Base-by-base conservation (phyloP, 2,329 filamentous ascomycete genomes). In the Sporothrix brunneoviolacea region DNA sequence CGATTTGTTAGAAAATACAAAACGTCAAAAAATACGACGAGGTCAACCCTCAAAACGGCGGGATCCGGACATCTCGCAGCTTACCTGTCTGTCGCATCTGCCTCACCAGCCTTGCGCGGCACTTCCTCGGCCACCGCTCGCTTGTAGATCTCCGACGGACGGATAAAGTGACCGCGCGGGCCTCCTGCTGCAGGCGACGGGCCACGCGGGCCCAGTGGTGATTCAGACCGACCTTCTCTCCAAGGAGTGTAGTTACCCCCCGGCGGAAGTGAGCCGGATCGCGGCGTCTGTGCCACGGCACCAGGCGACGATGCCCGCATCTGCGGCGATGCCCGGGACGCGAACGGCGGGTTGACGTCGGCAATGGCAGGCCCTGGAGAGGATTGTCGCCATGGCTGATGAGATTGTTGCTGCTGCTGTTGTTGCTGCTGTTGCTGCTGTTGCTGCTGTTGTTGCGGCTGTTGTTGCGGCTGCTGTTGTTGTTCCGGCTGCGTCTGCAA, bases 131-230 rank as follows among this genome's bases (percentile, higher is more conserved):
- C 27, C 22, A 41, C 28, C 64, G 84, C 74, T 6, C 84, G 80
- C 60, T 79, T 84, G 64, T 91, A 91, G 37, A 91, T 84, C 57
- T 94, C 88, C 12, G 84, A 79, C 2, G 88, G 86, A 33, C 86
- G 76, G 50, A 89, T 74, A 57, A 91, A 83, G 0, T 82, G 76
- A 18, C 79, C 66, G 1, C 79, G 64, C 58, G 82, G 50, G 5
- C 36, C 44, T 21, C 16, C 58, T 16, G 32, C 28, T n/a, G 46
- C 55, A 2, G 55, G 55, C 28, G 55, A 56, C 50, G 55, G 50
- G 8, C 68, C 61, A 27, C 56, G 60, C 18, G 63, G 54, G 48
- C 58, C 63, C 39, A 63, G 61, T 8, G 73, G 71, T 8, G 74
- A 74, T 15, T 62, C 61, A 10, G 68, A 61, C 38, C 67, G 64